A percentile compares a stretch with the other conserved stretches of the same genome.
phyloP scores from a whole-genome alignment of 148 eudicot species.

The Rhododendron molle region DNA sequence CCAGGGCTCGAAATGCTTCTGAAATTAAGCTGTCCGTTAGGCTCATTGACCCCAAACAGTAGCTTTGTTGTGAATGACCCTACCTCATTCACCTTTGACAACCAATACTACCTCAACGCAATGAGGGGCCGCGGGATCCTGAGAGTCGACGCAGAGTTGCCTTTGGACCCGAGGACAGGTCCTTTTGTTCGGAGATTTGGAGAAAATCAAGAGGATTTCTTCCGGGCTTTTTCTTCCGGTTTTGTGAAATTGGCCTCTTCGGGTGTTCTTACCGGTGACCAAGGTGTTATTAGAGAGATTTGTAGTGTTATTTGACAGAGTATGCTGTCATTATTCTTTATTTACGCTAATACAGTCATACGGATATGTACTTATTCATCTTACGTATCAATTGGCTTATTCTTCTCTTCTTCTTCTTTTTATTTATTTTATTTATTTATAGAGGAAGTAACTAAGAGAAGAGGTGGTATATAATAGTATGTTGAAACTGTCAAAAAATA shows the following conservation, averaged over 20 bases:
- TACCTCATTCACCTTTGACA: conserved; percentile 42
- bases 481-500: no score
- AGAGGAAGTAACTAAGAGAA: no score
- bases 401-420: no score
- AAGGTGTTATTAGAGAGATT: conserved; percentile 40
- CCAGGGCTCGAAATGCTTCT: conserved; percentile 17
- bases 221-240: conserved; percentile 44
- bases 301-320: conserved; percentile 23
- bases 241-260: conserved; percentile 45
- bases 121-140: conserved; percentile 39
- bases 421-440: no score
- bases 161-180: conserved; percentile 34
- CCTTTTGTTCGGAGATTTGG: conserved; percentile 30
- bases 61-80: conserved; percentile 36
- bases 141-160: conserved; percentile 33
- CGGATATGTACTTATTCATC: not conserved
- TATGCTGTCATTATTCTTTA: not conserved
- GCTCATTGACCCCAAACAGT: conserved; percentile 17
- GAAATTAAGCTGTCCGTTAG: conserved; percentile 31
- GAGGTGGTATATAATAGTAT: no score
- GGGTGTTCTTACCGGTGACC: conserved; percentile 41
- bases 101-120: conserved; percentile 31
- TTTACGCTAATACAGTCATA: not conserved
- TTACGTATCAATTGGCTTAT: no score
- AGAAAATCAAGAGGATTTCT: conserved; percentile 30